These are phyloP conservation scores for Penicillium vulpinum DNA, from an alignment of 2,329 filamentous ascomycete genomes.

Conservation along the genomic window DNA sequence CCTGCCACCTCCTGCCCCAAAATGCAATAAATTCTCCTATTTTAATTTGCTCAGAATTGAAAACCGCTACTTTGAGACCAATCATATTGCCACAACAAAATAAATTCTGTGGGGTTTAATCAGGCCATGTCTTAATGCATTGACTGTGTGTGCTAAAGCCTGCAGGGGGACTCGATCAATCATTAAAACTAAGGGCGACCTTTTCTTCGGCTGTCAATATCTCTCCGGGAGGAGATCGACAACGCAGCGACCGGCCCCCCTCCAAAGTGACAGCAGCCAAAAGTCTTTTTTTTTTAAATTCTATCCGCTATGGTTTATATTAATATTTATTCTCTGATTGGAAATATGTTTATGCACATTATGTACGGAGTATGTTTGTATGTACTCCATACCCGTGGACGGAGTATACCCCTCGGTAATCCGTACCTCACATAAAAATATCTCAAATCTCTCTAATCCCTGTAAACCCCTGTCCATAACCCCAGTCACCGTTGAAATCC, in stretches of 20 bases:
- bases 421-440: background rate
- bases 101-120: slow-evolving; percentile 17
- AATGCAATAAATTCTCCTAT: background rate
- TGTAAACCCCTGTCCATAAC: background rate
- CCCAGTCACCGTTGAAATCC: slow-evolving; percentile 6
- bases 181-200: slow-evolving; percentile 1
- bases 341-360: background rate
- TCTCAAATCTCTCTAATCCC: background rate
- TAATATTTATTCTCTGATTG: no score
- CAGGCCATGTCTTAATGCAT: slow-evolving; percentile 24
- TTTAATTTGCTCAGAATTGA: slow-evolving; percentile 14
- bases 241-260: slow-evolving; percentile 27
- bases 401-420: slow-evolving; percentile 1
- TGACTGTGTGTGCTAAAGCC: slow-evolving; percentile 25
- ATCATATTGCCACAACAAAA: slow-evolving; percentile 13
- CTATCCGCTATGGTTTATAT: background rate
- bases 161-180: slow-evolving; percentile 23
- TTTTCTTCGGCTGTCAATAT: slow-evolving; percentile 21
- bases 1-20: slow-evolving; percentile 4
- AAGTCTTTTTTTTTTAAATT: slow-evolving; percentile 6
- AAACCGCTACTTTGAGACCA: slow-evolving; percentile 11
- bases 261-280: slow-evolving; percentile 26
- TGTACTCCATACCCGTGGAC: no score
- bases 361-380: no score
- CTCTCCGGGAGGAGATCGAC: slow-evolving; percentile 28